A percentile compares a stretch with the other conserved stretches of the same genome.
phyloP scores from a whole-genome alignment of 805 yeast species.

The Saturnispora halmiae region DNA sequence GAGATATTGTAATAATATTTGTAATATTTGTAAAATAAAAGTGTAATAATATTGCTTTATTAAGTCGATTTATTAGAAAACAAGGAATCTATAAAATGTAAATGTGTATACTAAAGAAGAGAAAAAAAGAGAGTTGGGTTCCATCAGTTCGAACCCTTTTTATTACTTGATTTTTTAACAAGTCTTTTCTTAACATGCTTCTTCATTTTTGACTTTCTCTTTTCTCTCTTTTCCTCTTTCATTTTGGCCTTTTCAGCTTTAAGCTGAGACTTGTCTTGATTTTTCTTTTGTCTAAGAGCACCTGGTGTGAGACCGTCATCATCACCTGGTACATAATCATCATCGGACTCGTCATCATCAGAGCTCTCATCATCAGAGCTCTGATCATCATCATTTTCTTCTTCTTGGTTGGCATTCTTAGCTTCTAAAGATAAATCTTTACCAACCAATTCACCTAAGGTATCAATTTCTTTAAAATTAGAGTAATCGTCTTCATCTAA shows the following conservation, averaged over 20 bases:
- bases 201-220: conserved; percentile 73
- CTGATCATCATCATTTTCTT: conserved; percentile 22
- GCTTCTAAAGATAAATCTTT: too few relatives aligned
- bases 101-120: not conserved
- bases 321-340: conserved; percentile 18
- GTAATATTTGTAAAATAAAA: too few relatives aligned
- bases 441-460: conserved; percentile 54
- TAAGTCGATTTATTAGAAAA: not conserved
- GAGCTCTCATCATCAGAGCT: conserved; percentile 21
- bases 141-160: not conserved
- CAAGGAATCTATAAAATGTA: not conserved
- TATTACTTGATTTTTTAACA: conserved; percentile 37
- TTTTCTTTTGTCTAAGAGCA: conserved; percentile 55
- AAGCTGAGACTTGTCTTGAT: conserved; percentile 70
- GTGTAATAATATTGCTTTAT: too few relatives aligned
- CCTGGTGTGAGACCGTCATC: conserved; percentile 24
- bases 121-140: not conserved
- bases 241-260: conserved; percentile 64
- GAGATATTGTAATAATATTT: too few relatives aligned
- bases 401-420: conserved; percentile 24
- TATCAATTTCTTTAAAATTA: conserved; percentile 65
- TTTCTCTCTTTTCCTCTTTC: conserved; percentile 71
- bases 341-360: conserved; percentile 23
- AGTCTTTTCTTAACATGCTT: conserved; percentile 74
- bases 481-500: conserved; percentile 85